Percentiles rank a stretch among this genome's conserved stretches.
Evolutionary conservation across 805 yeast genomes (phyloP).

Genomic region (Starmerella floricola): DNA sequence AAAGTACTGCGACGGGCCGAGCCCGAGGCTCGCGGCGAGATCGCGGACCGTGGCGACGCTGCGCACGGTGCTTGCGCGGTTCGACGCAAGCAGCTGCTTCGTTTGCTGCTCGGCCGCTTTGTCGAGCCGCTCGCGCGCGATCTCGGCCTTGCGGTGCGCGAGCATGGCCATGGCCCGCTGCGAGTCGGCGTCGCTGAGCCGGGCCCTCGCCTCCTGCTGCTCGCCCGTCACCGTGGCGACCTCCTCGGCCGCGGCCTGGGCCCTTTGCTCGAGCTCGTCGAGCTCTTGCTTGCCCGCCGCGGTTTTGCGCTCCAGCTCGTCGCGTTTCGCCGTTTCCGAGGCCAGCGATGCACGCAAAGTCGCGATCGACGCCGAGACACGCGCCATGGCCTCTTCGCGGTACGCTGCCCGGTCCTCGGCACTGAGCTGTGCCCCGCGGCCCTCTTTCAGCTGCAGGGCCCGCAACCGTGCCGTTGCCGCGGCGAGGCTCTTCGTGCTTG

Average conservation of each 20-base stretch:
- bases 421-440: slow-evolving; percentile 49
- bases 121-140: slow-evolving; percentile 43
- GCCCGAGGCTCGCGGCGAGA: slow-evolving; percentile 47
- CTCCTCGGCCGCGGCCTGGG: slow-evolving; percentile 10
- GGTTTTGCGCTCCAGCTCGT: slow-evolving; percentile 25
- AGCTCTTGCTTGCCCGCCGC: slow-evolving; percentile 22
- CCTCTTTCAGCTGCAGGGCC: slow-evolving; percentile 54
- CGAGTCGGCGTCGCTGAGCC: slow-evolving; percentile 38
- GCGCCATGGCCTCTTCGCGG: slow-evolving; percentile 26
- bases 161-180: slow-evolving; percentile 68
- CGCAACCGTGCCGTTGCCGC: slow-evolving; percentile 20
- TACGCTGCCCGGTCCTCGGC: slow-evolving; percentile 55
- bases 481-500: slow-evolving; percentile 10
- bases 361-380: slow-evolving; percentile 25
- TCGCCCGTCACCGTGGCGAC: slow-evolving; percentile 3
- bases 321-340: not conserved
- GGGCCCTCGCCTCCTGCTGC: slow-evolving; percentile 13
- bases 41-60: slow-evolving; percentile 60
- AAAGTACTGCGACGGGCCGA: slow-evolving; percentile 43
- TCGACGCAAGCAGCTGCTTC: slow-evolving; percentile 41
- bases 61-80: slow-evolving; percentile 4
- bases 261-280: slow-evolving; percentile 9
- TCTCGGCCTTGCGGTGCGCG: slow-evolving; percentile 52
- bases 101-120: slow-evolving; percentile 48
- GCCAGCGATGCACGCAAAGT: not conserved